Base-by-base conservation (phyloP, 352 stramenopile genomes). In the Globisporangium irregulare region DNA sequence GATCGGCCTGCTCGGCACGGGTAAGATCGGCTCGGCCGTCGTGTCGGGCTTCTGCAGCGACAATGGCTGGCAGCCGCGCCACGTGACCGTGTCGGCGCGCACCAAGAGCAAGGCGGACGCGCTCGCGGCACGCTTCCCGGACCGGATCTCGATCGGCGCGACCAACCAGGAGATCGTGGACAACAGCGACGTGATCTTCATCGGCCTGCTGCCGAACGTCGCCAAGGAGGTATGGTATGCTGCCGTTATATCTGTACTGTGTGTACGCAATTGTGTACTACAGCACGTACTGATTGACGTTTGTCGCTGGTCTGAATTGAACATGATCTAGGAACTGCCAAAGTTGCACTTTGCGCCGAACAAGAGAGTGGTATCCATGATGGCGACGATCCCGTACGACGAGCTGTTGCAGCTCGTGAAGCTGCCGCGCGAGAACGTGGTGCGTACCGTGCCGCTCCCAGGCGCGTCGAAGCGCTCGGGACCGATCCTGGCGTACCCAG, bases 381-480 rank as follows among this genome's bases (percentile, higher is more conserved):
- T 95, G 88, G 88, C 88, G 55, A 95, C 88, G 38, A 93, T 95
- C 72, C 88, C 86, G 34, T 95, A 90, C 78, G 82, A 94, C 14
- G 86, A 95, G 65, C 75, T 95, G 58, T 67, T 94, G 55, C 41
- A 79, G 61, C 84, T 94, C 24, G 81, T 94, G 12, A 71, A 82
- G 68, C 72, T 94, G 61, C 83, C 88, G 41, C 76, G 73, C 15
- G 84, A 87, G 62, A 83, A 89, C 62, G 88, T 95, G 64, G 84
- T 94, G 70, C 86, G 88, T 54, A 90, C 80, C 0, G 86, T 95
- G 62, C 88, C 88, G 27, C 75, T 95, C 14, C 84, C 88, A 0
- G 89, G 80, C 20, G 75, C 88, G 4, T 78, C 86, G 62, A 93
- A 92, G 73, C 88, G 86, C 58, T 80, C 84, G 9, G 88, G 88